phyloP scores from a whole-genome alignment of 1,284 basidiomycete genomes.

The Malassezia vespertilionis region DNA sequence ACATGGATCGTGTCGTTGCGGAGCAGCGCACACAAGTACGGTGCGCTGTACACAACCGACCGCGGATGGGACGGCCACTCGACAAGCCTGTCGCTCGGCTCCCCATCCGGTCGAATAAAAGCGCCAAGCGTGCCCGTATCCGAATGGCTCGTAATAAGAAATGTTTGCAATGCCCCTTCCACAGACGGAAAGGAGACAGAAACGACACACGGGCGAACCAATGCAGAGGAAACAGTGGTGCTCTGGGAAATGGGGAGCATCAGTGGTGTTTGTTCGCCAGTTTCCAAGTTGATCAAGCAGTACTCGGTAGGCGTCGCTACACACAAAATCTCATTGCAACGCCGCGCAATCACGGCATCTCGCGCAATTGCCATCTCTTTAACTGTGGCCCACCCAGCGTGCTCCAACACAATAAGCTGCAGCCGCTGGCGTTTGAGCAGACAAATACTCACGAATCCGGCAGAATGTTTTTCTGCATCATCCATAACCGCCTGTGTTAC shows the following conservation, averaged over 20 bases:
- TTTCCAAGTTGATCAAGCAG: conserved; percentile 32
- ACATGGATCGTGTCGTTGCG: conserved; percentile 39
- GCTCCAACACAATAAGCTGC: conserved; percentile 28
- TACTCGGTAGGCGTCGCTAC: conserved; percentile 39
- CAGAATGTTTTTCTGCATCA: conserved; percentile 12
- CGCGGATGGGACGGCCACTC: conserved; percentile 45
- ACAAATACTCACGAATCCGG: conserved; percentile 27
- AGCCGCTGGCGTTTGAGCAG: conserved; percentile 35
- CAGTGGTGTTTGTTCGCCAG: conserved; percentile 24
- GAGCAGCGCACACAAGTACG: conserved; percentile 31
- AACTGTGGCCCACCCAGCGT: conserved; percentile 21
- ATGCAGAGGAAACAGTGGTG: conserved; percentile 30
- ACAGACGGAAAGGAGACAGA: conserved; percentile 22
- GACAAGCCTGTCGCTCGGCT: conserved; percentile 38
- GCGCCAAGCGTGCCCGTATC: conserved; percentile 37
- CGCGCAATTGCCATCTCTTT: conserved; percentile 36
- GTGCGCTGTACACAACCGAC: conserved; percentile 25
- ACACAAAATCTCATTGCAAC: conserved; percentile 34
- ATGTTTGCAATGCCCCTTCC: conserved; percentile 11
- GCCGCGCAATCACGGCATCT: conserved; percentile 37
- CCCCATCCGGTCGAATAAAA: conserved; percentile 36
- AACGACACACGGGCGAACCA: conserved; percentile 36
- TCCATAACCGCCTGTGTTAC: conserved; percentile 19
- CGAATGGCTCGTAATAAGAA: conserved; percentile 42
- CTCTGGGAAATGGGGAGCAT: conserved; percentile 44